Conservation (phyloP, 2,329 filamentous ascomycete genomes). For the Aurifilum marmelostoma region DNA sequence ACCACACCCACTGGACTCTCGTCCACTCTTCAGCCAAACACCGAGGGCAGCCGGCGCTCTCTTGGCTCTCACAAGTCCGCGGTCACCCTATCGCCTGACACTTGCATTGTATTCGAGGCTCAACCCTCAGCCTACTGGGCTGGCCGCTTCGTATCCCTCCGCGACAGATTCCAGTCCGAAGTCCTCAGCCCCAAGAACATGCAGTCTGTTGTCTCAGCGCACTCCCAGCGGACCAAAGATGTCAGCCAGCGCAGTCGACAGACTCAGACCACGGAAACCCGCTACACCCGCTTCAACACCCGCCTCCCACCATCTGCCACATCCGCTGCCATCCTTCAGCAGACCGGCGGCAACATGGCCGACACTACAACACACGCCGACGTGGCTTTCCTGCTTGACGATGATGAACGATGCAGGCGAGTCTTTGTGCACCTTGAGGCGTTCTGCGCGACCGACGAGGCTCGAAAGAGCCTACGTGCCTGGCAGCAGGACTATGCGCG, state of each 20-base stretch:
- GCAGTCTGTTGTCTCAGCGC: constrained; percentile 31
- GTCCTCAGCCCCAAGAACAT: constrained; percentile 33
- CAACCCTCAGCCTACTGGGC: constrained; percentile 62
- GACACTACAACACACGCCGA: constrained; percentile 13
- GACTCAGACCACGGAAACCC: neutral
- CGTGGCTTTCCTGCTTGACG: constrained; percentile 37
- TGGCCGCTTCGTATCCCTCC: constrained; percentile 61
- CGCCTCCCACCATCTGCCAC: constrained; percentile 23
- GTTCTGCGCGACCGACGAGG: constrained; percentile 52
- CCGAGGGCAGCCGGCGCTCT: constrained; percentile 19
- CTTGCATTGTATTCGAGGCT: constrained; percentile 43
- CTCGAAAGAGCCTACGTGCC: constrained; percentile 49
- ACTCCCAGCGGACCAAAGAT: constrained; percentile 12
- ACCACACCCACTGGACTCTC: constrained; percentile 3
- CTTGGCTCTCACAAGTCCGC: constrained; percentile 27
- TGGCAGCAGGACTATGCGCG: constrained; percentile 57
- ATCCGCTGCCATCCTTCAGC: constrained; percentile 31
- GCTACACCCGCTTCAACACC: constrained; percentile 31
- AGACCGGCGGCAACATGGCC: constrained; percentile 28
- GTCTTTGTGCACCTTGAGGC: constrained; percentile 52
- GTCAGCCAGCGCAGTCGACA: constrained; percentile 19
- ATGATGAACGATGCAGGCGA: constrained; percentile 48
- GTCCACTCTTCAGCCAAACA: neutral
- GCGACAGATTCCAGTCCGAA: constrained; percentile 57
- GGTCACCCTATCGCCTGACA: constrained; percentile 28